Percentiles rank a stretch among this genome's conserved stretches.
Conservation (phyloP, 2,329 filamentous ascomycete species). For the Aureobasidium lini region DNA sequence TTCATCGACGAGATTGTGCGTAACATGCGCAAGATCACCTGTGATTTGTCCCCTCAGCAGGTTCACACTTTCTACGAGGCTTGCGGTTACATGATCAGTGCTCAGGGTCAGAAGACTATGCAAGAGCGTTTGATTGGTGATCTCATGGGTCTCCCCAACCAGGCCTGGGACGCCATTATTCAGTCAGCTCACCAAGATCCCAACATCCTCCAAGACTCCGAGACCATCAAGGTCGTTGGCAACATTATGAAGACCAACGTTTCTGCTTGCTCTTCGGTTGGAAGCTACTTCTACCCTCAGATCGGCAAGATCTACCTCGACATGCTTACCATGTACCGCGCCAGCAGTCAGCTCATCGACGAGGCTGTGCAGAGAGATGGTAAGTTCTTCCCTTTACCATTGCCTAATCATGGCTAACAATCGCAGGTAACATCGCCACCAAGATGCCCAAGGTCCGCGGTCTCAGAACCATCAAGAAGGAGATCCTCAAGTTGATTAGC, state of each 20-base stretch:
- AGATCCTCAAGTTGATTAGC: conserved; percentile 96
- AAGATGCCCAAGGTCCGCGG: conserved; percentile 97
- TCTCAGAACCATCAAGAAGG: conserved; percentile 96
- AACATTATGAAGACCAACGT: conserved; percentile 99
- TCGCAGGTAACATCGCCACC: conserved; percentile 74
- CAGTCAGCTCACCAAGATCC: conserved; percentile 77
- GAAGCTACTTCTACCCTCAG: conserved; percentile 95
- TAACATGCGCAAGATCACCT: conserved; percentile 92
- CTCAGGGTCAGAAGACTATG: conserved; percentile 87
- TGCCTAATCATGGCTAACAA: conserved; percentile 26
- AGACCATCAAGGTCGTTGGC: conserved; percentile 96
- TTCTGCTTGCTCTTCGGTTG: conserved; percentile 93
- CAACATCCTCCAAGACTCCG: conserved; percentile 76
- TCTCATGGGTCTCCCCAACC: conserved; percentile 87
- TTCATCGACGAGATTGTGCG: conserved; percentile 99
- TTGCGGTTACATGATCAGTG: conserved; percentile 98
- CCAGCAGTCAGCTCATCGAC: conserved; percentile 92
- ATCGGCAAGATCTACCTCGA: conserved; percentile 96
- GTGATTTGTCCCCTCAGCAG: conserved; percentile 89
- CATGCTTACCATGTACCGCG: conserved; percentile 98
- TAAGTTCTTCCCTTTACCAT: conserved; percentile 30
- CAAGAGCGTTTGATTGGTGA: conserved; percentile 89
- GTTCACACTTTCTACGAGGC: conserved; percentile 99
- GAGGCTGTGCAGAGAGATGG: conserved; percentile 82
- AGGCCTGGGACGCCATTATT: conserved; percentile 94